A percentile compares a stretch with the other conserved stretches of the same genome.
Evolutionary conservation across 148 eudicot species (phyloP).

Genomic region (Rhododendron simsii): DNA sequence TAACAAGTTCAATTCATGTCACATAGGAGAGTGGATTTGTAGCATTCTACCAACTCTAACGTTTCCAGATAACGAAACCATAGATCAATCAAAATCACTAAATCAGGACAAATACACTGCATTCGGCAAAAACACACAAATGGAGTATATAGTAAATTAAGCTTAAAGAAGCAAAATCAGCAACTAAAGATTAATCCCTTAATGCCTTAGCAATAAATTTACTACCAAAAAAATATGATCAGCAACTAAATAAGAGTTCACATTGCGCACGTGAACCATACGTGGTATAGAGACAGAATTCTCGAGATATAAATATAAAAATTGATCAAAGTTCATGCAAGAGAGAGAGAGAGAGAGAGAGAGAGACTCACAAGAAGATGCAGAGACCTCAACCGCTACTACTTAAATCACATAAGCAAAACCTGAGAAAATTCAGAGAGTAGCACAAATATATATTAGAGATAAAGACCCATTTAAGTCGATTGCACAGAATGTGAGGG

Average conservation of each 20-base stretch:
- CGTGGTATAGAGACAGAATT: neutral
- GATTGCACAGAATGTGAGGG: neutral
- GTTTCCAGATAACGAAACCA: neutral
- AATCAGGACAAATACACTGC: neutral
- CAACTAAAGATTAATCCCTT: neutral
- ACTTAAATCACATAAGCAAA: neutral
- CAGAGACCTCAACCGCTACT: conserved; percentile 4
- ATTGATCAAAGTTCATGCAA: neutral
- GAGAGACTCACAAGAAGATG: conserved; percentile 6
- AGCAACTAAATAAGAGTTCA: neutral
- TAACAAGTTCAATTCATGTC: neutral
- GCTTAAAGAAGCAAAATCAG: neutral
- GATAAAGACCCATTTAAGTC: neutral
- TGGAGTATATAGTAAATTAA: neutral
- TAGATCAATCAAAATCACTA: neutral
- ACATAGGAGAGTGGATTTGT: neutral
- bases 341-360: neutral
- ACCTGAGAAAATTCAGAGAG: neutral
- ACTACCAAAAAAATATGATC: neutral
- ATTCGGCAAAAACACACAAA: neutral
- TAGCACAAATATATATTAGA: no score
- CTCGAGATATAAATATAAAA: neutral
- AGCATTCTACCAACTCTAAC: neutral
- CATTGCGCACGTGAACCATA: no score
- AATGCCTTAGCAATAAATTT: neutral